Base-by-base conservation (phyloP, 495 filamentous ascomycete genomes). In the Penicillium daleae region DNA sequence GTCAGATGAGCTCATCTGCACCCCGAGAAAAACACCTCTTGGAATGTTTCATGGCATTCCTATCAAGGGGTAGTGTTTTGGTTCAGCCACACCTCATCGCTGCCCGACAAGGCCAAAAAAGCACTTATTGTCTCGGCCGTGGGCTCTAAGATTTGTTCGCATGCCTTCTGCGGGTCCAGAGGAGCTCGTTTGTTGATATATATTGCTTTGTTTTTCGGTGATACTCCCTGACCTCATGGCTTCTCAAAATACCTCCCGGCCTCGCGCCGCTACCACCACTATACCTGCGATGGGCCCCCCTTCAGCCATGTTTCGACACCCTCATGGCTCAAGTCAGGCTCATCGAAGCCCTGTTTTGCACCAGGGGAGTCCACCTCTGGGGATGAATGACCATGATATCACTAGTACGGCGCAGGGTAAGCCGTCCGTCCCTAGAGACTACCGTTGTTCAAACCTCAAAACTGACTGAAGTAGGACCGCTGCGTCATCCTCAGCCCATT, bases 401-500 rank as follows among this genome's bases (percentile, higher is more conserved):
- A 82, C 86, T 42, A 85, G 83, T 51, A 70, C 80, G 24, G 87
- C 86, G 4, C 88, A 89, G 31, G 80, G 81, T 84, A 74, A 57
- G 71, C 27, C 12, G 33, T 21, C 10, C 32, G 7, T 2, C 9
- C 9, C 3, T 7, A 17, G 13, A 21, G 21, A 48, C 13, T 40
- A 17, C 1, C 27, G 24, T 29, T 37, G 22, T 39, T 12, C 15
- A 54, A 24, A 52, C 29, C 24, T 42, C 22, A 6, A 31, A n/a
- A 24, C 35, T 54, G 26, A 54, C 9, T 12, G n/a, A 53, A 31
- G 10, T 54, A 75, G 92, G 83, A 21, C 92, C 85, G 62, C 60
- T 92, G 64, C 87, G 93, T 66, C 92, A 94, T 66, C 92, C 93
- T 0, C 84, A 90, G 51, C 93, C 92, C 0, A 74, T 96, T 62